These are phyloP conservation scores for Zychaea mexicana DNA, from an alignment of 371 early-diverging fungal genomes.

Conservation along the genomic window DNA sequence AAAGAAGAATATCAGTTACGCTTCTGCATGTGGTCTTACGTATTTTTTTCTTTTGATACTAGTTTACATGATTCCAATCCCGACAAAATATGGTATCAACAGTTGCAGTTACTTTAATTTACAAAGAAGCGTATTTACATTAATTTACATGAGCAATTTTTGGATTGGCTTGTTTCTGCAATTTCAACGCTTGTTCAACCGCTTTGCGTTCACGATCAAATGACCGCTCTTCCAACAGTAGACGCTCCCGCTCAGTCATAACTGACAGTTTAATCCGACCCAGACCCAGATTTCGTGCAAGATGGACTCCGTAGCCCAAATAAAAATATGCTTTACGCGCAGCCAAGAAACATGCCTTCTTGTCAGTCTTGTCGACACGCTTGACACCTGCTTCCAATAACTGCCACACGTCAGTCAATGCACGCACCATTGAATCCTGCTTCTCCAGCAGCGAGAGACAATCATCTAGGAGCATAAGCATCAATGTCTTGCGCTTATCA, in stretches of 20 bases:
- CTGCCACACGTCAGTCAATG: constrained; percentile 28
- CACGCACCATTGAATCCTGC: constrained; percentile 10
- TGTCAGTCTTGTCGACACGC: constrained; percentile 10
- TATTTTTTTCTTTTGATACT: too few relatives aligned
- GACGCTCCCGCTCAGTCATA: background rate
- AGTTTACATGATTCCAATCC: too few relatives aligned
- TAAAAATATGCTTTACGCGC: constrained; percentile 34
- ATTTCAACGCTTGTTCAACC: background rate
- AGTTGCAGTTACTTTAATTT: too few relatives aligned
- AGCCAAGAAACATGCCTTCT: constrained; percentile 13
- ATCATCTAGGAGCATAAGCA: constrained; percentile 26
- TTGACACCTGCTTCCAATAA: constrained; percentile 15
- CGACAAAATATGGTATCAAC: too few relatives aligned
- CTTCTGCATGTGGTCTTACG: too few relatives aligned
- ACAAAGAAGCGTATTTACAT: background rate
- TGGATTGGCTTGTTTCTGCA: background rate
- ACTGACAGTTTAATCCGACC: background rate
- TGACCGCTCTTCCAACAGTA: background rate
- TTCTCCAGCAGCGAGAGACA: constrained; percentile 9
- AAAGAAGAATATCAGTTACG: too few relatives aligned
- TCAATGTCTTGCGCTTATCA: background rate
- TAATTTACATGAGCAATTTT: background rate
- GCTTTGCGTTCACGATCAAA: background rate
- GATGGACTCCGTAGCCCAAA: constrained; percentile 17
- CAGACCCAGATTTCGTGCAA: background rate